These are phyloP conservation scores for Fusarium foetens DNA, from an alignment of 2,329 filamentous ascomycete genomes.

Conservation along the genomic window DNA sequence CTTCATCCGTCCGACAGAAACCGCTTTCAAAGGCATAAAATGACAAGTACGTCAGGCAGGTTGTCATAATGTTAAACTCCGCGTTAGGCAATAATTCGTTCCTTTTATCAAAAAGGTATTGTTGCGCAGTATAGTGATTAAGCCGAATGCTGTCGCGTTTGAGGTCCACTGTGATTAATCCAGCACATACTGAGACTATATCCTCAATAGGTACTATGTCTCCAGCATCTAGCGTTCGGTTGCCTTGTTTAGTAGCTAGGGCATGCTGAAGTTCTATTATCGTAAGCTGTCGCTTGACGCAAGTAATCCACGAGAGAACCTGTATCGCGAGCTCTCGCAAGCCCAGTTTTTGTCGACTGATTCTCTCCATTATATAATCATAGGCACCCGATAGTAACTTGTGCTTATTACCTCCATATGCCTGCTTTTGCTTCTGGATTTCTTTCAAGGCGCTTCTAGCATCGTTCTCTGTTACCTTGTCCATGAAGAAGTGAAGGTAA, in stretches of 20 bases:
- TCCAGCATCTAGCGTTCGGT: constrained; percentile 46
- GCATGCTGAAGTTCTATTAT: constrained; percentile 54
- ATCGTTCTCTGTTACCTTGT: not conserved
- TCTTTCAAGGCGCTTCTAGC: no score
- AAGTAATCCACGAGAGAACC: constrained; percentile 54
- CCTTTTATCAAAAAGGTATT: constrained; percentile 48
- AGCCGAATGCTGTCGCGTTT: constrained; percentile 52
- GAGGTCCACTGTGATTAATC: constrained; percentile 54
- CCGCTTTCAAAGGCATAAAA: no score
- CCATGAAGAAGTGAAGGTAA: constrained; percentile 6
- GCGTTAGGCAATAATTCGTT: no score
- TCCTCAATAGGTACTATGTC: constrained; percentile 47
- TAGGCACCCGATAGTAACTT: constrained; percentile 48
- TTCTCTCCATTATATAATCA: constrained; percentile 52
- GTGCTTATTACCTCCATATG: no score
- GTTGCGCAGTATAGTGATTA: constrained; percentile 57
- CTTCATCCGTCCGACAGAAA: no score
- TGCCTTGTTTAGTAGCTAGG: constrained; percentile 48
- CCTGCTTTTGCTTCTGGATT: no score
- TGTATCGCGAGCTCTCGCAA: constrained; percentile 49
- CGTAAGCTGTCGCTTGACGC: constrained; percentile 48
- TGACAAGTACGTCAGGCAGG: no score
- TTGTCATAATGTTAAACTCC: fast-evolving
- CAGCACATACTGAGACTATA: constrained; percentile 52
- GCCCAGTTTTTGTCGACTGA: constrained; percentile 44